These are phyloP conservation scores for Vitis vinifera DNA, from an alignment of 164 flowering plant species.

Conservation along the genomic window DNA sequence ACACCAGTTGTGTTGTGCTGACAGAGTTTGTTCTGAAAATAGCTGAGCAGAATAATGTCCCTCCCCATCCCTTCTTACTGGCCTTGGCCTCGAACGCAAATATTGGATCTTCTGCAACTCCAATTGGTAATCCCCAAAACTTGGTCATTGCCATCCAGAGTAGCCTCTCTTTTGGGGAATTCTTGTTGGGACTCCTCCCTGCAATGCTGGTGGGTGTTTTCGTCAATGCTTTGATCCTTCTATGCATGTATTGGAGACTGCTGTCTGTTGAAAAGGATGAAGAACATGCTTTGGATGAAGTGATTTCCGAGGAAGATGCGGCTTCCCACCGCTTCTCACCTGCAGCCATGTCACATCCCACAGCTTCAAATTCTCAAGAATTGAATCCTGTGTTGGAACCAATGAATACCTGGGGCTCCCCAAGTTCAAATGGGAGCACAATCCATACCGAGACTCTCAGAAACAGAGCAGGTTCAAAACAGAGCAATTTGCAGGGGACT, in stretches of 20 bases:
- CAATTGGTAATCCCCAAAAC: constrained; percentile 95
- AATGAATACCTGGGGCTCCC: constrained; percentile 10
- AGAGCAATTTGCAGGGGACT: too few species aligned
- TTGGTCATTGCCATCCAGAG: constrained; percentile 83
- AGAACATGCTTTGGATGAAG: constrained; percentile 44
- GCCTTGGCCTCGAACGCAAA: constrained; percentile 91
- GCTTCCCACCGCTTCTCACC: constrained; percentile 80
- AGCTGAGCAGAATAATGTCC: constrained; percentile 79
- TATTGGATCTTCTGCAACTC: constrained; percentile 91
- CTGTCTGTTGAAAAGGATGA: constrained; percentile 55
- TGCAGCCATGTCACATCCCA: constrained; percentile 69
- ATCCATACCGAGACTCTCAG: constrained; percentile 42
- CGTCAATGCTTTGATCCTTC: constrained; percentile 55
- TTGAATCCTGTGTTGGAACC: constrained; percentile 25
- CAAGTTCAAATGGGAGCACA: constrained; percentile 12
- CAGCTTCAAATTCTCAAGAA: constrained; percentile 44
- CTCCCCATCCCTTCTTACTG: constrained; percentile 81
- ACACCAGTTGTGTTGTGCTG: constrained; percentile 80
- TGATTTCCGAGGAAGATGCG: constrained; percentile 49
- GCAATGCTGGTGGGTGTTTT: constrained; percentile 77
- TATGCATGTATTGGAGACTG: constrained; percentile 66
- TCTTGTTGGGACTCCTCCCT: constrained; percentile 60
- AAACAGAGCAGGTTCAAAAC: constrained; percentile 18
- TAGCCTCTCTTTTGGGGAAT: constrained; percentile 62
- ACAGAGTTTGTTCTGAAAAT: constrained; percentile 83